Evolutionary conservation across 306 rosid species (phyloP), one percentile per base, ranked within the genome.

Genomic region (Alnus glutinosa): DNA sequence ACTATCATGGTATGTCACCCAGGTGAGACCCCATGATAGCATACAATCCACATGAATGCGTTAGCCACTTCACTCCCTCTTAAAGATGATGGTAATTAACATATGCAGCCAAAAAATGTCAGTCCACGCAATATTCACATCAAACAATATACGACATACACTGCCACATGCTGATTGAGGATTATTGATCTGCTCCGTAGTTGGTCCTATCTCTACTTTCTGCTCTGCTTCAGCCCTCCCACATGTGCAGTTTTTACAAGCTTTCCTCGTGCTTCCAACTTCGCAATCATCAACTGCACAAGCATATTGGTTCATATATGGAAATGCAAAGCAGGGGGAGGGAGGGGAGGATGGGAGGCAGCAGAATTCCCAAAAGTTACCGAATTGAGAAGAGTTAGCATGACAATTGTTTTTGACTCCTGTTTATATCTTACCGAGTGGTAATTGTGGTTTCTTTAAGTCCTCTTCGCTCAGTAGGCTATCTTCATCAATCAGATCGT

Each of bases 141-240:
- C 52, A 77, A 76, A 37, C 48, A 74, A 48, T 49, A 55, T 9
- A 75, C 49, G 49, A 78, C 90, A 61, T 91, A 94, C 98, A 73
- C 54, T 95, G 89, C 98, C 98, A 88, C 98, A 95, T 23, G 97
- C 90, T 2, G 98, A 95, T 77, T 91, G 95, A 76, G 97, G 97
- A 82, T 93, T 93, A 82, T 81, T 71, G 74, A 90, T 83, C 81
- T 89, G 89, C 78, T 95, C 99, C 15, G 88, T 79, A 12, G 96
- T 90, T 52, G 88, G 83, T 82, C 84, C 92, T 70, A 95, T 66
- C 85, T 95, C 79, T 62, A 87, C 91, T 90, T 89, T 87, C 80
- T 95, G 87, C 85, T 95, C 99, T 72, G 47, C 98, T 86, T 91
- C 98, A 46, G 98, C 98, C 83, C 96, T 90, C 80, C 98, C 98